Evolutionary conservation across 2,329 filamentous ascomycete species (phyloP).

Genomic region (Stachybotrys echinatus): DNA sequence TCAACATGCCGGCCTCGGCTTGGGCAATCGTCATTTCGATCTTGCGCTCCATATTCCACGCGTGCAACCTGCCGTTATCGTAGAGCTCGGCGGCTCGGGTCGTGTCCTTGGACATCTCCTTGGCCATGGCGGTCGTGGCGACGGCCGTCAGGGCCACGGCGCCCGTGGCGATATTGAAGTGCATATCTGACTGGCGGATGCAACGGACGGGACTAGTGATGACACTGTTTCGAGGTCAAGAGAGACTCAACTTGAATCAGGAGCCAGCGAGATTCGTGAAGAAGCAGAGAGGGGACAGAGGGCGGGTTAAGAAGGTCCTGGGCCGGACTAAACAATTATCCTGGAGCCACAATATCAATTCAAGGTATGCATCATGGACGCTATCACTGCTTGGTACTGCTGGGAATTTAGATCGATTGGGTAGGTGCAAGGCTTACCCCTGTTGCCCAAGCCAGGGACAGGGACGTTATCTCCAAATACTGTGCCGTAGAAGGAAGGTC

Average conservation of each 20-base stretch:
- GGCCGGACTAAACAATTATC: background rate
- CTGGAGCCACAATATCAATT: too few species aligned
- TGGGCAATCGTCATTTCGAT: background rate
- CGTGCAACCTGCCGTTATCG: constrained; percentile 1
- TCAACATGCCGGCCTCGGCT: background rate
- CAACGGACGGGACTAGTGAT: background rate
- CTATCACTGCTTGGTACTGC: background rate
- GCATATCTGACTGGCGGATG: constrained; percentile 6
- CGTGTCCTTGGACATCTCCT: constrained; percentile 1
- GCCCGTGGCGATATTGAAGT: background rate
- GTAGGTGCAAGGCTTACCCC: constrained; percentile 1
- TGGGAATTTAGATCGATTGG: background rate
- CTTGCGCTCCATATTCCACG: background rate
- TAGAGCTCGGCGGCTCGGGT: constrained; percentile 1
- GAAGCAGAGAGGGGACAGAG: background rate
- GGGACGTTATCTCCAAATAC: background rate
- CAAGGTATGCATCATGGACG: background rate
- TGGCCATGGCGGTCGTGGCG: background rate
- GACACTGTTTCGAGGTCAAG: background rate
- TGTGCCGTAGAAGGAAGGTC: background rate
- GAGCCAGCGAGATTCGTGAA: background rate
- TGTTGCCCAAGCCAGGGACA: background rate
- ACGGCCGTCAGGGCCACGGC: constrained; percentile 8
- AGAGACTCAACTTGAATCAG: background rate
- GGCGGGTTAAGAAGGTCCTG: background rate